Evolutionary conservation across 345 rosid genomes (phyloP).

Genomic region (Brassica cretica): DNA sequence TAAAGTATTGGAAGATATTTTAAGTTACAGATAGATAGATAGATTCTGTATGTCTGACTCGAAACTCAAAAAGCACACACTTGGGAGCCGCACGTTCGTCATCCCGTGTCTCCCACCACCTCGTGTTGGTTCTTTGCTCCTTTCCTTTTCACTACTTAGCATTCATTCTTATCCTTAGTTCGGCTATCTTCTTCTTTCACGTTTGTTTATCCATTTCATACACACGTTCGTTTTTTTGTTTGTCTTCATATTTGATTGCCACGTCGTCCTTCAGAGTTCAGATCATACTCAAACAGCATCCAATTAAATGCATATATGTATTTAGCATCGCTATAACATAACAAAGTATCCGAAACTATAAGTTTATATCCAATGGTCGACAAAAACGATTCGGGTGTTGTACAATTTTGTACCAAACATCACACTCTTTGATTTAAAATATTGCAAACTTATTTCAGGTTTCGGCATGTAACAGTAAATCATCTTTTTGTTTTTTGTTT

Average conservation of each 20-base stretch:
- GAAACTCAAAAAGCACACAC: conserved; percentile 2
- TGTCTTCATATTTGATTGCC: not conserved
- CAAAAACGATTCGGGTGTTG: not conserved
- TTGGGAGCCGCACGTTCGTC: conserved; percentile 34
- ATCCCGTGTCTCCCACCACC: conserved; percentile 10
- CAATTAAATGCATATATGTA: not conserved
- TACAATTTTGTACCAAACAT: not conserved
- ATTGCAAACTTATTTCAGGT: not conserved
- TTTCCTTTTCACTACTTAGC: conserved; percentile 10
- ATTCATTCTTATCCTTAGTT: conserved; percentile 28
- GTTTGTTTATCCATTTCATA: not conserved
- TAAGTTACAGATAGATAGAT: not conserved
- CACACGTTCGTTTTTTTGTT: not conserved
- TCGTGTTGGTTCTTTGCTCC: not conserved
- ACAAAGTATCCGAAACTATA: not conserved
- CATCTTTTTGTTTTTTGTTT: too few relatives aligned
- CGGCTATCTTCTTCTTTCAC: not conserved
- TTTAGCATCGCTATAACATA: not conserved
- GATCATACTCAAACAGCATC: not conserved
- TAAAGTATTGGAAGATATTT: not conserved
- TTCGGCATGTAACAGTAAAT: not conserved
- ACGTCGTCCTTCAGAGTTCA: not conserved
- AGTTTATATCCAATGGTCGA: not conserved
- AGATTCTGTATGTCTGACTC: conserved; percentile 25
- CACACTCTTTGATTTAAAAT: not conserved